Evolutionary conservation across 2,329 filamentous ascomycete genomes (phyloP).

Genomic region (Calonectria pauciramosa): DNA sequence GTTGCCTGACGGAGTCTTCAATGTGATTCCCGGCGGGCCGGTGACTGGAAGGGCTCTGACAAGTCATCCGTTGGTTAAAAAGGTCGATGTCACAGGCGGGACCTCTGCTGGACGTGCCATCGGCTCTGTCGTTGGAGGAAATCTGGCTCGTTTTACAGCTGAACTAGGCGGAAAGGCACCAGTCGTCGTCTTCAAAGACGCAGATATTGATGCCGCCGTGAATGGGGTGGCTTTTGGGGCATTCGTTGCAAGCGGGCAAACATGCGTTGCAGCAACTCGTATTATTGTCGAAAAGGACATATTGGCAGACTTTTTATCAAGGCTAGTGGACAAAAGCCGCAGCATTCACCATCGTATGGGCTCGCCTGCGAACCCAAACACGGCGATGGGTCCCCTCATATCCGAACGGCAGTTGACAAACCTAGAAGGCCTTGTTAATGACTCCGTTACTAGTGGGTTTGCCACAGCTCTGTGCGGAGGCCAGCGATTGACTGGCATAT

Average conservation of each 20-base stretch:
- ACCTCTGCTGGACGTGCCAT: constrained; percentile 78
- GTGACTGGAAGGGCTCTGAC: constrained; percentile 68
- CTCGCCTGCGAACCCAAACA: constrained; percentile 66
- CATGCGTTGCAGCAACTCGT: constrained; percentile 78
- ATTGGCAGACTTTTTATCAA: constrained; percentile 73
- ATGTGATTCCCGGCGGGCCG: constrained; percentile 69
- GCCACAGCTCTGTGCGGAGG: constrained; percentile 60
- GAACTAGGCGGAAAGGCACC: constrained; percentile 81
- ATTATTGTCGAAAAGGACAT: constrained; percentile 80
- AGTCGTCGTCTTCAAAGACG: constrained; percentile 75
- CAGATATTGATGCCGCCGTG: constrained; percentile 75
- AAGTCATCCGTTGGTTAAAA: constrained; percentile 67
- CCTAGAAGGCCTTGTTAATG: constrained; percentile 75
- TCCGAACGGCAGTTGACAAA: constrained; percentile 74
- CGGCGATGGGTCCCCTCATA: constrained; percentile 75
- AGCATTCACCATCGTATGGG: constrained; percentile 69
- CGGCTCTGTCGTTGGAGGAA: constrained; percentile 74
- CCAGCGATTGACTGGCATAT: constrained; percentile 60
- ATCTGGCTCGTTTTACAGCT: constrained; percentile 78
- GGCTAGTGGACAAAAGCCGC: constrained; percentile 73
- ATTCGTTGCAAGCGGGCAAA: constrained; percentile 69
- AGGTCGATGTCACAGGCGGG: constrained; percentile 83
- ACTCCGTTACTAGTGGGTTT: constrained; percentile 69
- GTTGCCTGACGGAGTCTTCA: constrained; percentile 78
- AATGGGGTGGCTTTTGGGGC: constrained; percentile 76